These are phyloP conservation scores for Saitozyma sp. DNA, from an alignment of 768 basidiomycete genomes.

Conservation along the genomic window DNA sequence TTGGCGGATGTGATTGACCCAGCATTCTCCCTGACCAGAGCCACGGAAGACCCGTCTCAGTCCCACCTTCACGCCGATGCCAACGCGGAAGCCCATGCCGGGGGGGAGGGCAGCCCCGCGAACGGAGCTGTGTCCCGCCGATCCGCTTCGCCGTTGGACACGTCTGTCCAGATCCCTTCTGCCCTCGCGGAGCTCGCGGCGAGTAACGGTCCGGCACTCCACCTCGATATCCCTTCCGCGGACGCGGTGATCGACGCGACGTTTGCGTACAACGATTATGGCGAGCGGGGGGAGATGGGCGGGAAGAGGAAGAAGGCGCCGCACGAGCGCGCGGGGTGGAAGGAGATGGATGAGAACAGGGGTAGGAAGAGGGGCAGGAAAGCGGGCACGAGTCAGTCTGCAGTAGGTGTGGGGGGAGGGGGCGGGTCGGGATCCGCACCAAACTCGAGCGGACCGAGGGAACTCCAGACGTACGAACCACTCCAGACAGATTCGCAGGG, in stretches of 20 bases:
- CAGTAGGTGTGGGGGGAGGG: too few species aligned
- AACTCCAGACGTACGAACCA: too few species aligned
- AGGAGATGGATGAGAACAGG: slow-evolving; percentile 34
- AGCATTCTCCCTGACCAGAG: too few species aligned
- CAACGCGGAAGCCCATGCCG: too few species aligned
- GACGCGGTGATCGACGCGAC: neutral
- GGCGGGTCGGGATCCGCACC: too few species aligned
- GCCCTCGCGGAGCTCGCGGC: neutral
- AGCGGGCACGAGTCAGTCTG: neutral
- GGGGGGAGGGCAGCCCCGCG: too few species aligned
- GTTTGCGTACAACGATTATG: neutral
- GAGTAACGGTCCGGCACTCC: neutral
- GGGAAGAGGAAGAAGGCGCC: slow-evolving; percentile 41
- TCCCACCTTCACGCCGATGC: too few species aligned
- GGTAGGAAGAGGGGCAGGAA: slow-evolving; percentile 7
- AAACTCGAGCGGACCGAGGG: too few species aligned
- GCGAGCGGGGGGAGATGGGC: slow-evolving; percentile 39
- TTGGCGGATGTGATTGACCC: too few species aligned
- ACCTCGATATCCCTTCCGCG: neutral
- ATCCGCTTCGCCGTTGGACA: neutral
- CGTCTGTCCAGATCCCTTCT: neutral
- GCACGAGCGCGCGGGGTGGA: slow-evolving; percentile 43
- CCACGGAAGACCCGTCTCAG: too few species aligned
- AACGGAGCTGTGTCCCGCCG: neutral
- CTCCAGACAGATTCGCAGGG: too few species aligned